Evolutionary conservation across 805 yeast species (phyloP), one percentile per base, ranked within the genome.

Genomic region (Candida nanaspora): DNA sequence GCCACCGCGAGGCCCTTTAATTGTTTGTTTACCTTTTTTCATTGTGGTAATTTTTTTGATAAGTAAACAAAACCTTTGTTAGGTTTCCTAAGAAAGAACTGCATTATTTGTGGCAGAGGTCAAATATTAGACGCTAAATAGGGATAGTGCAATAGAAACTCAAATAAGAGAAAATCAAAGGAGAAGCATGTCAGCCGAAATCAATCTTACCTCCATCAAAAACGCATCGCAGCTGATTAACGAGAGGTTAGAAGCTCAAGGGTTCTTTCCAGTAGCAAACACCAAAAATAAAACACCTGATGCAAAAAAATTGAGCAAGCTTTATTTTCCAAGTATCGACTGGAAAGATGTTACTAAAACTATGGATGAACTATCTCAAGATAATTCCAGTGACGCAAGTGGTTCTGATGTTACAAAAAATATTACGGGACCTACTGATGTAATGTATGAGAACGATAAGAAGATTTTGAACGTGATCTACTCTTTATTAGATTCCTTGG

Each of bases 371-470:
- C 16, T 37, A 40, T 15, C n/a, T n/a, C n/a, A n/a, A n/a, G n/a
- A 41, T 46, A 18, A 48, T 9, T 4, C 7, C 6, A 20, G 20
- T 13, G 23, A 32, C n/a, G n/a, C n/a, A n/a, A n/a, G n/a, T 18
- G n/a, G 8, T 19, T 5, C n/a, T 20, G 3, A 14, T 18, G 23
- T n/a, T 10, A 22, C 7, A 4, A 8, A 10, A 7, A 6, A 33
- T 7, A 7, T 33, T 33, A 4, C 20, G 6, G 31, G 29, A 4
- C 38, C 37, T 10, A 26, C 38, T 10, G 35, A 30, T 6, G 33
- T 39, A 20, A 43, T 42, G 41, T 50, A 51, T 41, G 56, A 58
- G 37, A 63, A 63, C 39, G 69, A 64, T 41, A 56, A 55, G 30
- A 52, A 55, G 23, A 43, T 55, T 20, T 50, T 60, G 29, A 53